Evolutionary conservation across 2,329 filamentous ascomycete species (phyloP), one percentile per base, ranked within the genome.

Genomic region (Claviceps arundinis): DNA sequence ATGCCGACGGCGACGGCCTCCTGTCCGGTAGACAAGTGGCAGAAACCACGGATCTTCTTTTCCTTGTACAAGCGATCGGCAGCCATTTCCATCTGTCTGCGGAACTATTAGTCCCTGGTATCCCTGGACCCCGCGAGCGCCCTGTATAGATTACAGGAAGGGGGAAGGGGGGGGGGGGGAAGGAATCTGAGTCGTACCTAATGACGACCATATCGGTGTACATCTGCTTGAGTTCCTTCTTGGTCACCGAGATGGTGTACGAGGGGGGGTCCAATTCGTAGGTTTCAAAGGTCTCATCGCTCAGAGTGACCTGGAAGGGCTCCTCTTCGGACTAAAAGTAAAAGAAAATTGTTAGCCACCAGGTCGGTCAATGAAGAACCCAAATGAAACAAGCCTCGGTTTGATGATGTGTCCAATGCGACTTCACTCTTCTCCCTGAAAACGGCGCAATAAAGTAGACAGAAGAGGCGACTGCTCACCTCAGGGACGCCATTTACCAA

Each of bases 31-130:
- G 93, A 97, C 72, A 98, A 75, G 76, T 98, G 93, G 77, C 93
- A 98, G 86, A 98, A 98, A 75, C 93, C 93, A 64, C 93, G 87
- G 64, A 98, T 97, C 81, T 98, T 97, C 85, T 98, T 98, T 79
- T 97, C 93, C 80, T 98, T 98, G 87, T 98, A 98, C 66, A 98
- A 78, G 69, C 91, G 83, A 70, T 98, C 93, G 75, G 93, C 89
- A 60, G 91, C 90, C 91, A 98, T 95, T 75, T 98, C 93, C 93
- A 98, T 95, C 71, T 95, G 93, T 75, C 90, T 95, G 62, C 56
- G 60, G 50, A 58, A 61, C 63, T 64, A 62, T 68, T 56, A 67
- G 65, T 52, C 57, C n/a, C 17, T 34, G 4, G 9, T 9, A 9
- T 34, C 9, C 30, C 30, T 11, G 3, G 30, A 34, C 30, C 9